Evolutionary conservation across 83 land plant genomes (phyloP), one percentile per base, ranked within the genome.

Genomic region (Picea abies): DNA sequence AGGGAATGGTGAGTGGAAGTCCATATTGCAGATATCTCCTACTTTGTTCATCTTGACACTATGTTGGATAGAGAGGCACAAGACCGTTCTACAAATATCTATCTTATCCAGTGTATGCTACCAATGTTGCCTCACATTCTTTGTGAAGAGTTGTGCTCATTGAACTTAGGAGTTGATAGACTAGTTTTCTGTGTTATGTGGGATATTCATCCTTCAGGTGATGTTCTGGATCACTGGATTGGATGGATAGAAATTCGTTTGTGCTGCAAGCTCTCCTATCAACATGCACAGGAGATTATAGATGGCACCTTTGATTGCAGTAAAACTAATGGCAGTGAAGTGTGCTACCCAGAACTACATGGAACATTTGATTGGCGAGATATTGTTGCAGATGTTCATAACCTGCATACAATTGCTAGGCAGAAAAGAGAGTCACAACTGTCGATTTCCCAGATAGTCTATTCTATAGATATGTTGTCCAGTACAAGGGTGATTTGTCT

Each of bases 21-120:
- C 63, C 99, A 97, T 82, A 92, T 97, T 81, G 95, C 99, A 78
- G 99, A 97, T 89, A 97, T 87, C 17, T 95, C 99, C 19, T 94
- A 89, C 83, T 97, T 95, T 86, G 91, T 97, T 67, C 80, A 37
- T 15, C 95, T 98, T 14, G 89, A 89, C 25, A 83, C 98, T 62
- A 90, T 84, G 19, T 79, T 97, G 62, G 99, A 97, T 79, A 84
- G 80, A 64, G 99, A 97, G 84, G 98, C 95, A 47, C 95, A 90
- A 63, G 14, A 29, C 1, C 90, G 99, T 4, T 95, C 99, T 26
- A 95, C 99, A 9, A 95, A 93, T 92, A 94, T 97, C 16, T 97
- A 94, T 82, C 76, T 95, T 26, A 76, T 90, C 76, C 89, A 90
- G 65, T 84, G 81, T 9, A 90, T 91, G 26, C 44, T 94, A 37